phyloP scores from a whole-genome alignment of 2,329 filamentous ascomycete genomes.

The Colletotrichum lini region DNA sequence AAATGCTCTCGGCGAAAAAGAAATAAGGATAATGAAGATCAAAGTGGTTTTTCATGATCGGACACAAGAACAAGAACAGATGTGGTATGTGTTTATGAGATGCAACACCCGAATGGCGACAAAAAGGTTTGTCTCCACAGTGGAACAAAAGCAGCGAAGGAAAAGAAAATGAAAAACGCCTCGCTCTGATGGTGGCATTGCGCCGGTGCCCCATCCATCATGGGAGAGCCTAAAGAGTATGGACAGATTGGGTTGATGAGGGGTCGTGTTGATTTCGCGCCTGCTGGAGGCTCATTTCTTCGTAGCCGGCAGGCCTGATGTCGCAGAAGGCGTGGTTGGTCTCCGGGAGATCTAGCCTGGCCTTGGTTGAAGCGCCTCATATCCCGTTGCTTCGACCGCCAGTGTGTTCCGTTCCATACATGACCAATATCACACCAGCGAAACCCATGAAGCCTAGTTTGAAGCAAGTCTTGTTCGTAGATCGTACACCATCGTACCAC shows the following conservation, averaged over 20 bases:
- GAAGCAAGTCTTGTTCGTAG: constrained; percentile 39
- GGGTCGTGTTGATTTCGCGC: background rate
- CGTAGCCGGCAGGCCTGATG: constrained; percentile 14
- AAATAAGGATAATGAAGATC: background rate
- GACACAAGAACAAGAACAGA: constrained; percentile 3
- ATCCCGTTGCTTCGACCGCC: constrained; percentile 4
- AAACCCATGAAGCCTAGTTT: background rate
- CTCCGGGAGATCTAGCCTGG: background rate
- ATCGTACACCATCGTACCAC: constrained; percentile 38
- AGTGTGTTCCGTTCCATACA: background rate
- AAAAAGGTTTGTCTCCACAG: background rate
- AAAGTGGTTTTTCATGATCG: background rate
- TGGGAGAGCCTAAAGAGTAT: constrained; percentile 9
- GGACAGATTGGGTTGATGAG: constrained; percentile 15
- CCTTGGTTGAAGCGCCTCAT: background rate
- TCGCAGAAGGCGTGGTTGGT: background rate
- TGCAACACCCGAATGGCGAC: background rate
- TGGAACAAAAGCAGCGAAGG: constrained; percentile 1
- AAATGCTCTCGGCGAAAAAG: background rate
- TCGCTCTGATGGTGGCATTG: constrained; percentile 21
- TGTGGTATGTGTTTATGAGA: background rate
- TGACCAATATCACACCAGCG: background rate
- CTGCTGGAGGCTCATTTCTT: background rate
- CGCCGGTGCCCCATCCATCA: constrained; percentile 12
- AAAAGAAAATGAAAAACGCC: constrained; percentile 20